Evolutionary conservation across 805 yeast species (phyloP), one percentile per base, ranked within the genome.

Genomic region (Cyberlindnera samutprakarnensis): DNA sequence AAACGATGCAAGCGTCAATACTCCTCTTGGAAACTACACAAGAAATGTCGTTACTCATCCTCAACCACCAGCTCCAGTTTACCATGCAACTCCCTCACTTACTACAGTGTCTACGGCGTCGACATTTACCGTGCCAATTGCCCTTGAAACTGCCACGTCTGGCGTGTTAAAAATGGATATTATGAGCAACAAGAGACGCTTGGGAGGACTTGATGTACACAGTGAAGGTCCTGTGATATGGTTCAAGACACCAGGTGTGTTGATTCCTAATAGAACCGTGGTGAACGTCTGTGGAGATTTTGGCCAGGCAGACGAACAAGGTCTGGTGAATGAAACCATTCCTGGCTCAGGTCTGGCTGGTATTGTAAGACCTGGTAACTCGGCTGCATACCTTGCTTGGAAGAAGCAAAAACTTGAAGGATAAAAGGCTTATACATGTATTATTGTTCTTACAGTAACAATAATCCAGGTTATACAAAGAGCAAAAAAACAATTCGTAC

Each of bases 321-420:
- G 28, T 16, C 35, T 32, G n/a, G 29, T 26, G 13, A 31, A 27
- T 3, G 36, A 37, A 19, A 40, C 28, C 13, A 14, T 25, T 14
- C 46, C 50, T 7, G 53, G 53, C 2, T 56, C 8, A 33, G 66
- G 47, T 32, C 27, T 42, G 17, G 42, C 36, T 10, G 54, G 53
- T 9, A 37, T 48, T 4, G 42, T 54, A 18, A 68, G 69, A 23
- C 51, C 78, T 23, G 86, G 94, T 6, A 94, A 85, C 47, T 72
- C 82, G 31, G 84, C 86, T 2, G 66, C 68, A 47, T 87, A 82
- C 49, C 54, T 86, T 50, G 83, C 85, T 2, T 76, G 70, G 70
- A 73, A 69, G 49, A 36, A 38, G 23, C 38, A 34, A 6, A 47
- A 47, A 22, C 2, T 11, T n/a, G n/a, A n/a, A n/a, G n/a, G n/a